Evolutionary conservation across 169 alveolate species (phyloP), one percentile per base, ranked within the genome.

Genomic region (Eimeria necatrix): DNA sequence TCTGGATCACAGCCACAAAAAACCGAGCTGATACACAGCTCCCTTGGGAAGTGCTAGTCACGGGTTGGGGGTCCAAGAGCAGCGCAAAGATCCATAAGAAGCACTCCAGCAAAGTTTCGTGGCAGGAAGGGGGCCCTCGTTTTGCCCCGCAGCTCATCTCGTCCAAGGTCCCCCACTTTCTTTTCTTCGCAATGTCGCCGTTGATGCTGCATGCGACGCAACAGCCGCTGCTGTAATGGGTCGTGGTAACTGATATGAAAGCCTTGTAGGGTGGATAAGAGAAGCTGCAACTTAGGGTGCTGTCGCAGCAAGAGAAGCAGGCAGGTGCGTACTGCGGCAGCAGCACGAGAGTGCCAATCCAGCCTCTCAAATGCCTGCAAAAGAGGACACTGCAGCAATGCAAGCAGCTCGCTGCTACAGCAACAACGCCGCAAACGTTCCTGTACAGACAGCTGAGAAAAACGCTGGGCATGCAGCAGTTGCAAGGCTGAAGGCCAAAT

Each of bases 211-310:
- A 59, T 56, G 41, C 91, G 91, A 41, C 76, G 76, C 76, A 84
- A 48, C 59, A 84, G 22, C 7, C 76, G 73, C 59, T 53, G 41
- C 76, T 84, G 91, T 70, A 51, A 81, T 22, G 74, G 91, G 52
- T 59, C 70, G 7, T 16, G 91, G 46, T 83, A 74, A 51, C 46
- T 20, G 81, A 93, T 71, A 24, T 4, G 83, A 60, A 59, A 14
- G 49, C 93, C 83, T n/a, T 74, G 85, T n/a, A 91, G 80, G 48
- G 85, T 49, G 32, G 94, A 59, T 83, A 93, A 46, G 78, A 93
- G 94, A 16, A 93, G 91, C 94, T 93, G 96, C 94, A 93, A 60
- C 60, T 85, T 83, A 32, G 96, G 96, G 51, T 93, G 96, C 94
- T 93, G 96, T 24, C 85, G 90, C 59, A 93, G 80, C 56, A 83